Base-by-base conservation (phyloP, 768 basidiomycete genomes). In the Ramaria sp. region DNA sequence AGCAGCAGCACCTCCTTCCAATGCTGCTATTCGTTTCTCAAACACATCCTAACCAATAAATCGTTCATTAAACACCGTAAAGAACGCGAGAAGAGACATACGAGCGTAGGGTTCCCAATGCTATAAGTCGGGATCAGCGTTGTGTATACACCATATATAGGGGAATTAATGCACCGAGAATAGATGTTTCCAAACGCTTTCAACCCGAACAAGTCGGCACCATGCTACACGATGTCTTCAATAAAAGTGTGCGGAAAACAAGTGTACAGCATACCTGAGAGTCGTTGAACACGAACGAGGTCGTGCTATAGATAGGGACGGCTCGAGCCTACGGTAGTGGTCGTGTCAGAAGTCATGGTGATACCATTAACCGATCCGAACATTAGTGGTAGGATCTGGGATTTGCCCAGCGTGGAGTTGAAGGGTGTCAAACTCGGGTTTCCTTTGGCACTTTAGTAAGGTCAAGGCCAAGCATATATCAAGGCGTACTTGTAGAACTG, bases 1-100 rank as follows among this genome's bases (percentile, higher is more conserved):
- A 5, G 88, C 88, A 0, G 85, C 86, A 1, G 71, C 72, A 24
- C 88, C 88, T 10, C 85, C 84, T 65, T 91, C 88, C n/a, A 90
- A 73, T 0, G 83, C 83, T 3, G 85, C 82, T 25, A 89, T 81
- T 6, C 88, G 79, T 54, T 82, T 75, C 65, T 90, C 88, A 59
- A 91, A 88, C 0, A 88, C 83, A 53, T 81, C 82, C 84, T 85
- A 59, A 10, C 43, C 25, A 27, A n/a, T 22, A 41, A 7, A 6
- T 16, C 20, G 39, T 18, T 41, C 16, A 10, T 22, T 7, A 4
- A 41, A 8, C 13, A 12, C 13, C 18, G 8, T 12, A 20, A 18
- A 16, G 27, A 10, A 34, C 4, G 42, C 28, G 5, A 36, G 25
- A 25, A 8, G 8, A 28, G 20, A 71, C 77, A 32, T 64, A 80